These are phyloP conservation scores for Pterula multifida DNA, from an alignment of 1,284 basidiomycete genomes.

Conservation along the genomic window DNA sequence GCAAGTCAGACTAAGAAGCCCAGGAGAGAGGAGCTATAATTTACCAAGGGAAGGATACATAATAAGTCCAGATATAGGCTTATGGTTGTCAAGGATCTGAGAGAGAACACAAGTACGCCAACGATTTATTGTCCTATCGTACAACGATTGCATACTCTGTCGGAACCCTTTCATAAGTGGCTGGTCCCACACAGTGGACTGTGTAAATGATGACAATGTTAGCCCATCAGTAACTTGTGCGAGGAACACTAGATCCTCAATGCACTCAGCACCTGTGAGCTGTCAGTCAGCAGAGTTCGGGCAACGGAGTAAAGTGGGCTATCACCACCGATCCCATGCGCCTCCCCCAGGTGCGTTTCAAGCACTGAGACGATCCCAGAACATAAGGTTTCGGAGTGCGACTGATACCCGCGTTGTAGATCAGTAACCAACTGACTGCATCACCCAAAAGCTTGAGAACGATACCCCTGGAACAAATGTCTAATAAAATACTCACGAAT, in stretches of 20 bases:
- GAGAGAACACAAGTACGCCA: slow-evolving; percentile 37
- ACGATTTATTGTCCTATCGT: slow-evolving; percentile 28
- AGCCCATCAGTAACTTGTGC: slow-evolving; percentile 29
- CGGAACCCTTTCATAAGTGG: slow-evolving; percentile 28
- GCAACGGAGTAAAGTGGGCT: no score
- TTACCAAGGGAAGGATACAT: slow-evolving; percentile 5
- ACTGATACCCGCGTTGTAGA: slow-evolving; percentile 30
- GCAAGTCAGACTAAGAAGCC: neutral
- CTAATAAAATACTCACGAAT: slow-evolving; percentile 20
- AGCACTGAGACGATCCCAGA: slow-evolving; percentile 26
- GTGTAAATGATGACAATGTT: slow-evolving; percentile 20
- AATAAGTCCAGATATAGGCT: slow-evolving; percentile 12
- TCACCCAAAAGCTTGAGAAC: slow-evolving; percentile 7
- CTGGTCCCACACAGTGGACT: slow-evolving; percentile 5
- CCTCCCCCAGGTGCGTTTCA: slow-evolving; percentile 19
- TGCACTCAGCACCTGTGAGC: neutral
- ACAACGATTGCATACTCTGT: slow-evolving; percentile 22
- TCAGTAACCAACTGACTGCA: slow-evolving; percentile 25
- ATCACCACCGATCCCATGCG: slow-evolving; percentile 22
- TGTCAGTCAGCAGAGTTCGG: slow-evolving; percentile 6
- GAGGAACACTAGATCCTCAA: neutral
- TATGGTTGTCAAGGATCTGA: slow-evolving; percentile 18
- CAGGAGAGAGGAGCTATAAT: neutral
- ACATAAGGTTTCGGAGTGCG: slow-evolving; percentile 35
- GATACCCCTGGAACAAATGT: slow-evolving; percentile 3